These are phyloP conservation scores for Rubia balearica DNA, from an alignment of 305 asterid genomes.

Conservation along the genomic window DNA sequence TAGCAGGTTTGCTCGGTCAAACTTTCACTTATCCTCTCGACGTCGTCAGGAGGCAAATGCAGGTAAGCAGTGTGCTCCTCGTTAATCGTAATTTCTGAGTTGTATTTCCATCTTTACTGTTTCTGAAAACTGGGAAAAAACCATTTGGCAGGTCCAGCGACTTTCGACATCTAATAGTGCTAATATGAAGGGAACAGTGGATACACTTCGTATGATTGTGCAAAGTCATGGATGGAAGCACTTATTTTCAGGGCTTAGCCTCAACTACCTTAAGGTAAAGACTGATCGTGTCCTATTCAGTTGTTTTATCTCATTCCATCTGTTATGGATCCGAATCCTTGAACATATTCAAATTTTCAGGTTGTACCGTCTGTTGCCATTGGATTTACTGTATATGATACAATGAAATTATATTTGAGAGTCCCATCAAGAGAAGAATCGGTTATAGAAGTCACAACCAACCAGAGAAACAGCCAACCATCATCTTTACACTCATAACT, in stretches of 20 bases:
- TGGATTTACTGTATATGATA: constrained; percentile 83
- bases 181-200: constrained; percentile 52
- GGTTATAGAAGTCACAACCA: constrained; percentile 29
- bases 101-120: background rate
- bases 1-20: constrained; percentile 96
- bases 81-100: background rate
- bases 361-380: constrained; percentile 98
- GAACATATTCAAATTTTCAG: constrained; percentile 29
- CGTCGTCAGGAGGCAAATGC: constrained; percentile 94
- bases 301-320: constrained; percentile 3
- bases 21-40: constrained; percentile 95
- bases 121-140: background rate
- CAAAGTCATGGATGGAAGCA: constrained; percentile 81
- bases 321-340: constrained; percentile 2
- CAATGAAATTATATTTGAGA: constrained; percentile 64
- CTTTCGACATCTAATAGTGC: constrained; percentile 35
- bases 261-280: constrained; percentile 81
- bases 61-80: constrained; percentile 58
- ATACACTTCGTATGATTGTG: constrained; percentile 52
- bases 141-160: constrained; percentile 59
- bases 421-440: constrained; percentile 76
- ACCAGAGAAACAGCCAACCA: constrained; percentile 28
- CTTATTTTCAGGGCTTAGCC: constrained; percentile 89
- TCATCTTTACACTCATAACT: constrained; percentile 42
- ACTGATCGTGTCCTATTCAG: background rate